Evolutionary conservation across 108 stramenopile species (phyloP), one percentile per base, ranked within the genome.

Genomic region (Skeletonema potamos): DNA sequence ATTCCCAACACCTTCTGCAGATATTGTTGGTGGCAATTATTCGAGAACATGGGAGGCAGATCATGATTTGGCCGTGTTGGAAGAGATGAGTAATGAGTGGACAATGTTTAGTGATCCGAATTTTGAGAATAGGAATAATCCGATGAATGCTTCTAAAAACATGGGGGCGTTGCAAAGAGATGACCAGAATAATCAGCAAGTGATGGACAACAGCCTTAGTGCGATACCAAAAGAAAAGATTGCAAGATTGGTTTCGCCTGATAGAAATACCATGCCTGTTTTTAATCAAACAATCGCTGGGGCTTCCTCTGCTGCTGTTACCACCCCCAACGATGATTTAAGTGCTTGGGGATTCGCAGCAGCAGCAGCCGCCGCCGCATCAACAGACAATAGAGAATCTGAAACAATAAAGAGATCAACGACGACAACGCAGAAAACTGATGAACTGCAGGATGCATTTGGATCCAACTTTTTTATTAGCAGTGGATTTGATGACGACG

Each of bases 91-190:
- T 51, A 51, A 51, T 51, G 48, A 51, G 22, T 51, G 48, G 48
- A 51, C 48, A 22, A 51, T 24, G 48, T 51, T 51, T 51, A 51
- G 48, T 24, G 48, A 51, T 51, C 48, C 48, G 22, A 51, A 20
- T 22, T 51, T 51, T 24, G 48, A 51, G 48, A 51, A 51, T 51
- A 20, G 22, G 18, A 51, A 51, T 41, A 41, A 41, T 51, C 48
- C 48, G 22, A 51, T 15, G 22, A 24, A 51, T 51, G 22, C 22
- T 24, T 22, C 48, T 4, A 51, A 51, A 24, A 51, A 51, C 22
- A 51, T 51, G 48, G 48, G 48, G 22, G 48, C 48, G 48, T n/a
- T 51, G 48, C 48, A 51, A 51, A 51, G 48, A 4, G 48, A 51
- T 51, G 18, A 24, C 22, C n/a, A n/a, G 15, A 6, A 51, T 51